Conservation (phyloP, 495 filamentous ascomycete species). For the Penicillium soppii region DNA sequence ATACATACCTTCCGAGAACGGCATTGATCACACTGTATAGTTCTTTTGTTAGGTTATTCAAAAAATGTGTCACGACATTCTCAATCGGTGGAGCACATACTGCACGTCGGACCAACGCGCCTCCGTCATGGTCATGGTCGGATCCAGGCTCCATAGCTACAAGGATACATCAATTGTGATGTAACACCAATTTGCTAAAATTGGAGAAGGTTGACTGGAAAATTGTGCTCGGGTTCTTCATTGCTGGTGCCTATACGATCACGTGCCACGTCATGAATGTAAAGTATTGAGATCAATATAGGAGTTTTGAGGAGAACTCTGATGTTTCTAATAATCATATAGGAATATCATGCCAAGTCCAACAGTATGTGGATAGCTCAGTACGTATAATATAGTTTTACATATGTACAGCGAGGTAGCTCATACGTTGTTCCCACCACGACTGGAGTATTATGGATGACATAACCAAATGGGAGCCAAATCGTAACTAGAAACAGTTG, state of each 20-base stretch:
- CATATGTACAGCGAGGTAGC: no score
- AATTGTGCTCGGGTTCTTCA: not conserved
- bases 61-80: not conserved
- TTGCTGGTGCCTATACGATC: slow-evolving; percentile 6
- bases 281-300: no score
- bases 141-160: slow-evolving; percentile 35
- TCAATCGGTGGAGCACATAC: slow-evolving; percentile 28
- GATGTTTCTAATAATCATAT: no score
- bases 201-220: not conserved
- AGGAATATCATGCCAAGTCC: no score
- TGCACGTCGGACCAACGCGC: slow-evolving; percentile 25
- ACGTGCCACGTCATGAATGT: no score
- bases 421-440: no score
- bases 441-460: no score
- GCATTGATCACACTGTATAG: slow-evolving; percentile 48
- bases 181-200: not conserved
- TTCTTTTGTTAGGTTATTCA: not conserved
- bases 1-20: slow-evolving; percentile 48
- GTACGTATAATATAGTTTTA: no score
- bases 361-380: no score
- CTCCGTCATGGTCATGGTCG: slow-evolving; percentile 30
- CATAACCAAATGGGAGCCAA: no score
- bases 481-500: no score
- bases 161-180: not conserved
- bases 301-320: no score